Base-by-base conservation (phyloP, 2,329 filamentous ascomycete genomes). In the Pseudocercospora vitis region DNA sequence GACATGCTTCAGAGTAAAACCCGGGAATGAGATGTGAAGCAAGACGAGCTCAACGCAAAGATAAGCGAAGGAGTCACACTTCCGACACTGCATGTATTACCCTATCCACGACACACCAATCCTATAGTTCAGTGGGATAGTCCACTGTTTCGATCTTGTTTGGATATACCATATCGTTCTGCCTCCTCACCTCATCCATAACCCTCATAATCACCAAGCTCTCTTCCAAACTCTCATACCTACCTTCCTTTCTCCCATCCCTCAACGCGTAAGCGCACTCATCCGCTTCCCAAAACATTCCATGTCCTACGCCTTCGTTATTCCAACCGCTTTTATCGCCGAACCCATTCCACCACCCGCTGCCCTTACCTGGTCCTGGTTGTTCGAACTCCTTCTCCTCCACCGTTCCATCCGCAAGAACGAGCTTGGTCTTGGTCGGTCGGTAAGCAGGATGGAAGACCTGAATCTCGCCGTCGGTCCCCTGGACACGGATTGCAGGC, bases 221-320 rank as follows among this genome's bases (percentile, higher is more conserved):
- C 79, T 96, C 91, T 40, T 82, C 79, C 76, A 83, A 82, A 16
- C 85, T 83, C 71, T 94, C 74, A 9, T 79, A 80, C 44, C 81
- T 78, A 68, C 89, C 90, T 76, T 95, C 86, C 65, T 85, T 81
- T 73, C 83, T 84, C 18, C 89, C 88, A 68, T 94, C 89, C 37
- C 86, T 78, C 53, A 95, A 68, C 61, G 87, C 89, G 40, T 85
- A 78, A 23, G 86, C 88, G 60, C 83, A 86, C 75, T 90, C 88
- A 69, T 91, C 88, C 1, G 89, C 89, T 70, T 91, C 87, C 86
- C 86, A 92, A 74, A 89, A 94, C 88, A 95, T 94, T 46, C 89
- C 90, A 60, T 89, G 86, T 8, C 89, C 89, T 62, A 77, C 73
- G 11, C 77, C 80, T 23, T 83, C 81, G 53, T 80, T 74, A 26